Evolutionary conservation across 352 stramenopile species (phyloP), one percentile per base, ranked within the genome.

Genomic region (Globisporangium acanthophoron): DNA sequence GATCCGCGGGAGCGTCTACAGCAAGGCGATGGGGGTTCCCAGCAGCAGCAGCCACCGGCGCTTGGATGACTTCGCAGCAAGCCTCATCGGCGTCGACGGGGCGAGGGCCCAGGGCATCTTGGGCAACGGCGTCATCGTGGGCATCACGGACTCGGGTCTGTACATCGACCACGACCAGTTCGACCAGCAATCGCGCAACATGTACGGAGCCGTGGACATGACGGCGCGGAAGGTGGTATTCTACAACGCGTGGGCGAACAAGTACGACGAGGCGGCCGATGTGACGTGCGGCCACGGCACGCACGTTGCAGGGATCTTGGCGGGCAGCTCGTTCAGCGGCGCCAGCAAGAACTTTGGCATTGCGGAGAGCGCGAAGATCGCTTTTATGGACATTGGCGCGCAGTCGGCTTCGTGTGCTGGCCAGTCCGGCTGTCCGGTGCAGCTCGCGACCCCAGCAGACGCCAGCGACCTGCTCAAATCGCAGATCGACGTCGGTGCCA

Each of bases 381-480:
- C 89, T n/a, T 95, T 97, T 60, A 96, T 96, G 78, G 89, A 97
- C 55, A 92, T 97, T 59, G 84, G 84, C 20, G 73, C 63, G 9
- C 84, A 91, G 64, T 70, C 61, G 37, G 20, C 67, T 3, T 51
- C 56, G 5, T 93, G 84, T 35, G 67, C 75, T 8, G 80, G 78
- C 11, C 44, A 77, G 33, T 45, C 70, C 0, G 69, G 71, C 24
- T 93, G 84, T 44, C 53, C 68, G 16, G 84, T 93, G 8, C 65
- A 63, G 9, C 69, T 93, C 3, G 66, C 74, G 16, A 91, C 81
- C 3, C 84, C 84, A 24, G 71, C 73, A 11, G 79, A 91, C 20
- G 80, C 81, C 4, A 65, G 60, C 0, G 79, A 86, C 48, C 46
- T 91, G 43, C 46, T 94, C n/a, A 48, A 82, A 50, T 79, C 72